Conservation (phyloP, 202 grass and related monocot genomes). For the Hordeum pubiflorum region DNA sequence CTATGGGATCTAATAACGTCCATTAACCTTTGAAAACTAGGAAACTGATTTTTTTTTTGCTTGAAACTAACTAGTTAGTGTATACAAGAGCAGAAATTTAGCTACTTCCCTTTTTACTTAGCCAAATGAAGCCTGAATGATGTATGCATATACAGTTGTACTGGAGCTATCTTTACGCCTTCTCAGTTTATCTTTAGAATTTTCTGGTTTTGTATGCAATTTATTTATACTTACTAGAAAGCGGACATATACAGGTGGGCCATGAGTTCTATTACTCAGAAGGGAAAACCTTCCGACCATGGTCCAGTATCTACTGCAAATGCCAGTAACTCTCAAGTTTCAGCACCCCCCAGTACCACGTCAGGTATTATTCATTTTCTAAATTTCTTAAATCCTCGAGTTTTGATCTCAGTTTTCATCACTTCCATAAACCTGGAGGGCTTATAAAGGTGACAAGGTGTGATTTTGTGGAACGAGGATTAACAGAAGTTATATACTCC, state of each 20-base stretch:
- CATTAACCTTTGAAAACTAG: neutral
- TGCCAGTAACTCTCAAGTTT: conserved; percentile 39
- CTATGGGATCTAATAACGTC: neutral
- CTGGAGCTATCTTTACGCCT: neutral
- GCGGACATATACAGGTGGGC: conserved; percentile 73
- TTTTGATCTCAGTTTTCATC: conserved; percentile 16
- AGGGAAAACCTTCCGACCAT: conserved; percentile 83
- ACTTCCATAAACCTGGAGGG: conserved; percentile 1
- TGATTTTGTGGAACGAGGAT: conserved; percentile 6
- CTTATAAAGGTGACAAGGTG: neutral
- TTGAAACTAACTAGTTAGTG: neutral
- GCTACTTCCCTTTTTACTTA: neutral
- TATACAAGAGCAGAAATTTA: neutral
- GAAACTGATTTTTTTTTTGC: neutral
- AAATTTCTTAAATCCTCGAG: neutral
- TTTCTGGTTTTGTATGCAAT: conserved; percentile 7
- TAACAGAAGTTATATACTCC: conserved; percentile 4
- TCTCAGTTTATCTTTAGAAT: neutral
- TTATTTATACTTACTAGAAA: conserved; percentile 13
- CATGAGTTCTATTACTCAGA: conserved; percentile 91
- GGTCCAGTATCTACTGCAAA: conserved; percentile 60
- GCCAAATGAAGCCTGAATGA: neutral
- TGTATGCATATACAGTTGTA: neutral
- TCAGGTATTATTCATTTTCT: conserved; percentile 43
- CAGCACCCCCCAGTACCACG: conserved; percentile 41